Conservation (phyloP, 805 yeast genomes). For the Metschnikowia henanensis region DNA sequence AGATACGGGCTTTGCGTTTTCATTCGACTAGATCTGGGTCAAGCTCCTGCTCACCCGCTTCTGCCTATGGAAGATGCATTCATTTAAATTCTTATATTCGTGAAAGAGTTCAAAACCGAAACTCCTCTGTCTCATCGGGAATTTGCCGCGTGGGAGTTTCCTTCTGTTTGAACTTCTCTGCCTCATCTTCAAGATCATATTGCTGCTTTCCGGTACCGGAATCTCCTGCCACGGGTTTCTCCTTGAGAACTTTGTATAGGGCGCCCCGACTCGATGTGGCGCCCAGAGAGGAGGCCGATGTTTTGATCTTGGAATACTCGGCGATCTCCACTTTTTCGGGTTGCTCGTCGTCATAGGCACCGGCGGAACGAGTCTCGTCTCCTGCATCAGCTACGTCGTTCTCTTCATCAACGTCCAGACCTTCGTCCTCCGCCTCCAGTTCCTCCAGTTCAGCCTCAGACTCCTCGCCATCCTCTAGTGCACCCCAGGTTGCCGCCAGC, state of each 20-base stretch:
- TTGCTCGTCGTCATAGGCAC: constrained; percentile 7
- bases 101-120: constrained; percentile 13
- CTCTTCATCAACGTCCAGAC: neutral
- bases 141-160: neutral
- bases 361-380: neutral
- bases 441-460: constrained; percentile 28
- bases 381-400: neutral
- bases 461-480: constrained; percentile 30
- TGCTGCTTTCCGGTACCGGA: constrained; percentile 4
- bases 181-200: constrained; percentile 4
- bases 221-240: constrained; percentile 7
- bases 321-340: constrained; percentile 18
- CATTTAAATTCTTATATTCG: too few species aligned
- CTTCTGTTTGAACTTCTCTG: neutral
- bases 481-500: constrained; percentile 33
- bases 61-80: too few species aligned
- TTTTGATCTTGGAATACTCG: constrained; percentile 13
- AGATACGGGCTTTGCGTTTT: constrained; percentile 2
- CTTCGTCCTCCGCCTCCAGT: constrained; percentile 1
- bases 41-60: too few species aligned
- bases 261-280: constrained; percentile 2
- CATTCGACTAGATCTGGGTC: neutral
- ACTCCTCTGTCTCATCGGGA: neutral
- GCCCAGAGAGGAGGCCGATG: neutral
- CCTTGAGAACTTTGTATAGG: constrained; percentile 18